Base-by-base conservation (phyloP, 306 rosid species). In the Gillenia trifoliata region DNA sequence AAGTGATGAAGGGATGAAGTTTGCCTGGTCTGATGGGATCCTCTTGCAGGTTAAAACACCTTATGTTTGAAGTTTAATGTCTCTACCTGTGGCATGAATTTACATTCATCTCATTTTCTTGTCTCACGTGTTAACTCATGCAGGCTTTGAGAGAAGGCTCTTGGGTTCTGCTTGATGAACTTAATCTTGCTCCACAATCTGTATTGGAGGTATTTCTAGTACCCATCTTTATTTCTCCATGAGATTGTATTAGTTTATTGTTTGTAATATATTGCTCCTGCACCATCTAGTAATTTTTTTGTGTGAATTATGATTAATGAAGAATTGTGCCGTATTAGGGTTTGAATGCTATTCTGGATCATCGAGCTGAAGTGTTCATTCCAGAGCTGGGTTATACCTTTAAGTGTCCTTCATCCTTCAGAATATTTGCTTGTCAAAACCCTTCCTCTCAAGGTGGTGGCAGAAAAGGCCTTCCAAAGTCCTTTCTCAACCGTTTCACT, bases 101-200 rank as follows among this genome's bases (percentile, higher is more conserved):
- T 74, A 33, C n/a, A 65, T 38, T 55, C 61, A 57, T 75, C 78
- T 64, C 54, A 41, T 55, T 49, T 34, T 71, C 31, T 19, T 55
- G 16, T 54, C 59, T 71, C 16, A 19, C 23, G 11, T 33, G 40
- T 45, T 25, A 66, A 73, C 71, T 41, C 49, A 72, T 86, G 85
- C 89, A 93, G 98, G 96, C 98, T 43, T 77, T 93, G 77, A 90
- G 86, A 83, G 97, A 93, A 79, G 97, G 98, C 66, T 85, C 88
- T 79, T 94, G 98, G 98, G 97, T 94, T 80, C 84, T 94, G 85
- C 93, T 94, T 43, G 98, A 94, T 73, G 98, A 94, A 83, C 94
- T 94, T 68, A 94, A 94, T 88, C 98, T 94, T 76, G 98, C 98
- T 68, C 93, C 98, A 3, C 98, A 91, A 73, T 90, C 98, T 77